Conservation (phyloP, 805 yeast species). For the Saccharomycopsis sp. region DNA sequence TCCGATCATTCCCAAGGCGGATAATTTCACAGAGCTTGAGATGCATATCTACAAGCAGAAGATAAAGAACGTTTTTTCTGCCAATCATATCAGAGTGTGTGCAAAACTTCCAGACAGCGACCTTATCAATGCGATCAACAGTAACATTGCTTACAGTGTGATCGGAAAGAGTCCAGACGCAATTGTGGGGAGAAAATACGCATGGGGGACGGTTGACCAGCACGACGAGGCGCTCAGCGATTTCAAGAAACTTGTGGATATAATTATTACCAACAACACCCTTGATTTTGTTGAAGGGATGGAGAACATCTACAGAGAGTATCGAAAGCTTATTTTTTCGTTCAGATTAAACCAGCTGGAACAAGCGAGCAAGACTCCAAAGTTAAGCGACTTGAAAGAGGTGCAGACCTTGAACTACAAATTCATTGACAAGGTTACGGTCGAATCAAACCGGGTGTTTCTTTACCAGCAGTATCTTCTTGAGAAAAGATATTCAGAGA, state of each 20-base stretch:
- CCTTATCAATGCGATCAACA: conserved; percentile 29
- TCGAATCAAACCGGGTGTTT: conserved; percentile 41
- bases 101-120: conserved; percentile 39
- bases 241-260: conserved; percentile 53
- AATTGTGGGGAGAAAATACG: conserved; percentile 70
- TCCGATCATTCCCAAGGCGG: conserved; percentile 79
- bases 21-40: conserved; percentile 58
- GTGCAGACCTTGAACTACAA: conserved; percentile 33
- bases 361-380: background rate
- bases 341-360: conserved; percentile 31
- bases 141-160: conserved; percentile 60
- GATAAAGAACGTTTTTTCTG: conserved; percentile 43
- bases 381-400: conserved; percentile 30
- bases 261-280: conserved; percentile 65
- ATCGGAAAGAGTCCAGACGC: conserved; percentile 48
- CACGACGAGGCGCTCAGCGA: conserved; percentile 77
- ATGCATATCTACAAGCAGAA: conserved; percentile 44
- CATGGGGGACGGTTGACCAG: conserved; percentile 84
- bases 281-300: conserved; percentile 73
- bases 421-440: conserved; percentile 34
- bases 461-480: conserved; percentile 38
- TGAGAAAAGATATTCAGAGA: conserved; percentile 37
- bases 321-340: conserved; percentile 51
- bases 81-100: conserved; percentile 53
- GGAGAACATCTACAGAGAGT: conserved; percentile 66